Conservation (phyloP, 75 land plant species). For the Ceratopteris richardii region DNA sequence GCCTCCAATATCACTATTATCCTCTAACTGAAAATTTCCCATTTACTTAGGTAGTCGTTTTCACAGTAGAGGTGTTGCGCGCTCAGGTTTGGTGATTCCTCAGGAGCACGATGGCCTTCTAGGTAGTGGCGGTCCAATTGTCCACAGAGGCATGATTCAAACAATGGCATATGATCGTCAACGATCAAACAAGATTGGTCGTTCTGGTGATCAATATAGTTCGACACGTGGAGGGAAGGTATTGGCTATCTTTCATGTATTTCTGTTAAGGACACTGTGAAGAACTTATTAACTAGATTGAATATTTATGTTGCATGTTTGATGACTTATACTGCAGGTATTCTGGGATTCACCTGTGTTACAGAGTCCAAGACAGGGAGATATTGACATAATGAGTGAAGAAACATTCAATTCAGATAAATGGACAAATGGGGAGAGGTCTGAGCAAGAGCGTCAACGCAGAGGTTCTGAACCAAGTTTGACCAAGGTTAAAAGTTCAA, state of each 20-base stretch:
- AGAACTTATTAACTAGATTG: too few relatives aligned
- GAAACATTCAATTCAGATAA: conserved; percentile 86
- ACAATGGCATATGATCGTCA: neutral
- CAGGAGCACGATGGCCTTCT: conserved; percentile 91
- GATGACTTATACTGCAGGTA: too few relatives aligned
- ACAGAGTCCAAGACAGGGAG: conserved; percentile 36
- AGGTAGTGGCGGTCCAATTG: conserved; percentile 61
- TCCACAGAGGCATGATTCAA: neutral
- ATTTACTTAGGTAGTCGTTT: neutral
- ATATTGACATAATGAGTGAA: conserved; percentile 55
- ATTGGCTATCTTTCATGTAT: neutral
- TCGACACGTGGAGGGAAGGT: neutral
- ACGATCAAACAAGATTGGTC: neutral
- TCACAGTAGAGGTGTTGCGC: neutral
- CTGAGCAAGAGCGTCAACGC: conserved; percentile 76
- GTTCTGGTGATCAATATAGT: neutral
- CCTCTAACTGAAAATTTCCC: too few relatives aligned
- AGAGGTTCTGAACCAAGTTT: conserved; percentile 49
- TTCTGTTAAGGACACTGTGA: too few relatives aligned
- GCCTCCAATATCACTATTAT: too few relatives aligned
- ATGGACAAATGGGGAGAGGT: conserved; percentile 61
- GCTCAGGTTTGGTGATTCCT: neutral
- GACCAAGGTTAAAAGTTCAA: neutral
- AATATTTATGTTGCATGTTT: too few relatives aligned
- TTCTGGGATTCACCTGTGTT: too few relatives aligned